Evolutionary conservation across 176 grass and related monocot genomes (phyloP).

Genomic region (Aegilops longissima): DNA sequence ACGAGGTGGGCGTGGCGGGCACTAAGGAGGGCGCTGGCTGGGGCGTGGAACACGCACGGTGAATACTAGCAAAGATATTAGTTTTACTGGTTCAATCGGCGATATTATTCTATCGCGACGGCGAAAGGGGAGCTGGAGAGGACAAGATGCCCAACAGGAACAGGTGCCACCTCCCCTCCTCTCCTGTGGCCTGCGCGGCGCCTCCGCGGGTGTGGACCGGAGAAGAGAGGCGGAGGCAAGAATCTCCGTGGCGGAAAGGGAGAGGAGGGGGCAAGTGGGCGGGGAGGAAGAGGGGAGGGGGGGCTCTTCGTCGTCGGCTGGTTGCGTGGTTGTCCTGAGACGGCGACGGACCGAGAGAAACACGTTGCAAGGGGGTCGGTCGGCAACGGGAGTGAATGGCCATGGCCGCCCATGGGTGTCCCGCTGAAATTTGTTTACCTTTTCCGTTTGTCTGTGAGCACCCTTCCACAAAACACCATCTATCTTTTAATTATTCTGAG

Average conservation of each 20-base stretch:
- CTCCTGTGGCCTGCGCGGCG: slow-evolving; percentile 24
- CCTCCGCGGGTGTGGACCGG: slow-evolving; percentile 1
- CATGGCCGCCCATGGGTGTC: neutral
- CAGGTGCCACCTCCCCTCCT: neutral
- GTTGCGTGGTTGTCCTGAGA: neutral
- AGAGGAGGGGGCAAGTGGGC: neutral
- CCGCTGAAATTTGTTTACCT: too few species aligned
- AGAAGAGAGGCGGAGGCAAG: neutral
- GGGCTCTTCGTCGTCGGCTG: neutral
- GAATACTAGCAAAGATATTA: neutral
- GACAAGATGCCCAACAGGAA: neutral
- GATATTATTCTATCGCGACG: slow-evolving; percentile 4
- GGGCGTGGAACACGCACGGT: neutral
- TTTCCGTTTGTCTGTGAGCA: too few species aligned
- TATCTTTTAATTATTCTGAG: too few species aligned
- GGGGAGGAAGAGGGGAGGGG: neutral
- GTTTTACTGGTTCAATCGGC: neutral
- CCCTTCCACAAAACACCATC: too few species aligned
- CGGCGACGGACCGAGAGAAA: slow-evolving; percentile 5
- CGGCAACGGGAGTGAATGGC: neutral
- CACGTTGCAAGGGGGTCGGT: neutral
- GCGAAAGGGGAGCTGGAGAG: slow-evolving; percentile 1
- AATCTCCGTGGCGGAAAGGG: slow-evolving; percentile 15
- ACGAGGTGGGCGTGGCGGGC: slow-evolving; percentile 4
- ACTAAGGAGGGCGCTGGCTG: neutral